A percentile compares a stretch with the other conserved stretches of the same genome.
phyloP scores from a whole-genome alignment of 192 early-diverging fungal species.

The Coemansia sp. region DNA sequence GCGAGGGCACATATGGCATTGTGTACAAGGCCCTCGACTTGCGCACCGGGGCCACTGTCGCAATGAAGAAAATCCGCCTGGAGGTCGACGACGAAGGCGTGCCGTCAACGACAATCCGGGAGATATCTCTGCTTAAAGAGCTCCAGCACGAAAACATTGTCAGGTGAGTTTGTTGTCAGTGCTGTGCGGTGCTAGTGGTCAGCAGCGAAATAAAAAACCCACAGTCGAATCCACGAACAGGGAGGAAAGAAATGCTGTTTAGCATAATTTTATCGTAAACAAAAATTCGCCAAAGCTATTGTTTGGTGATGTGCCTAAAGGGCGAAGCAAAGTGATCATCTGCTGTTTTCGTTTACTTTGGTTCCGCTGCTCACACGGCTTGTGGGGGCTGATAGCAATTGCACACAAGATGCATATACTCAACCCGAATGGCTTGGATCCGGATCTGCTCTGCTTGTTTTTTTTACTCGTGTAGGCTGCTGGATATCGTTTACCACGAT shows the following conservation, averaged over 20 bases:
- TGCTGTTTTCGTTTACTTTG: background rate
- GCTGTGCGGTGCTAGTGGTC: too few relatives aligned
- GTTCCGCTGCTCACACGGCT: background rate
- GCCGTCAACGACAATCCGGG: conserved; percentile 82
- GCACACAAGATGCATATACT: background rate
- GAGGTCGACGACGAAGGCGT: conserved; percentile 73
- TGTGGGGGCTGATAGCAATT: background rate
- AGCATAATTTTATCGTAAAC: conserved; percentile 6
- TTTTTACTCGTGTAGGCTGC: conserved; percentile 60
- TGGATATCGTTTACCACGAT: conserved; percentile 88
- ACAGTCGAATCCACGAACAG: too few relatives aligned
- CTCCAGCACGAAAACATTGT: conserved; percentile 85
- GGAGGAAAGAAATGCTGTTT: background rate
- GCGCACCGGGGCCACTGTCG: conserved; percentile 61
- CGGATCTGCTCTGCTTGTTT: background rate
- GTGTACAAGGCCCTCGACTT: conserved; percentile 75
- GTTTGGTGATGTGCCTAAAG: conserved; percentile 3
- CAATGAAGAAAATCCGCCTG: conserved; percentile 72
- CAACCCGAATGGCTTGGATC: background rate
- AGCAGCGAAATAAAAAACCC: too few relatives aligned
- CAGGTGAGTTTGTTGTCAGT: conserved; percentile 57
- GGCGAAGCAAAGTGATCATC: background rate
- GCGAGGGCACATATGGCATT: conserved; percentile 84
- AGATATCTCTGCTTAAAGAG: conserved; percentile 87
- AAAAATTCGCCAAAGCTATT: background rate